Evolutionary conservation across 2,329 filamentous ascomycete genomes (phyloP).

Genomic region (Sclerotinia trifoliorum): DNA sequence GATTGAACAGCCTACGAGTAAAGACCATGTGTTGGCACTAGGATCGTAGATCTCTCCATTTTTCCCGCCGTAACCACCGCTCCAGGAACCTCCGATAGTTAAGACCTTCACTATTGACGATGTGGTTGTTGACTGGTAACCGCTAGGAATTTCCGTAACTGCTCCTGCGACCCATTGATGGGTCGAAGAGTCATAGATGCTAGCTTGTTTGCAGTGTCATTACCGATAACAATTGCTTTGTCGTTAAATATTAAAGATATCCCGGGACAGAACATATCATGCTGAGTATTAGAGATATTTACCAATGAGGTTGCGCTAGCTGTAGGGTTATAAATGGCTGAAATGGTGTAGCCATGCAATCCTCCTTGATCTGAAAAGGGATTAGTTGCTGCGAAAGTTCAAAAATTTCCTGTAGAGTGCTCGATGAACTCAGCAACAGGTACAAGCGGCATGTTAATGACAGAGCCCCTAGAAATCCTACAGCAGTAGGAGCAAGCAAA

Average conservation of each 20-base stretch:
- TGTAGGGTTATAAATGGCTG: conserved; percentile 39
- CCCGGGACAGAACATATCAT: conserved; percentile 33
- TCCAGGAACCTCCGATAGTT: conserved; percentile 56
- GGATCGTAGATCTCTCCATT: conserved; percentile 56
- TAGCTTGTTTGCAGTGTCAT: conserved; percentile 24
- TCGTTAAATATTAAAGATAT: conserved; percentile 27
- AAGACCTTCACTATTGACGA: conserved; percentile 49
- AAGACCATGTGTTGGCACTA: conserved; percentile 47
- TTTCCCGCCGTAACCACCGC: conserved; percentile 50
- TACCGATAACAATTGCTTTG: conserved; percentile 24
- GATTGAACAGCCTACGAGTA: conserved; percentile 45
- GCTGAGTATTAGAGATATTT: conserved; percentile 33
- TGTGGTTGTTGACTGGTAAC: conserved; percentile 20
- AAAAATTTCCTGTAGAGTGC: conserved; percentile 24
- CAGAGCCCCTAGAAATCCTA: conserved; percentile 19
- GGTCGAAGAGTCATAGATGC: conserved; percentile 24
- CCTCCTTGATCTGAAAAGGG: conserved; percentile 16
- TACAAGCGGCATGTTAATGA: conserved; percentile 29
- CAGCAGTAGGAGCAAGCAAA: conserved; percentile 4
- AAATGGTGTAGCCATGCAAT: conserved; percentile 36
- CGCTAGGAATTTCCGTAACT: conserved; percentile 16
- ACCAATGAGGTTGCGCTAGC: conserved; percentile 33
- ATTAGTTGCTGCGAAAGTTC: conserved; percentile 26
- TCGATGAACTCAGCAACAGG: conserved; percentile 27
- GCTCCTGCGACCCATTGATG: conserved; percentile 33